Percentiles rank a stretch among this genome's conserved stretches.
Evolutionary conservation across 2,329 filamentous ascomycete genomes (phyloP).

Genomic region (Monosporascus sp.): DNA sequence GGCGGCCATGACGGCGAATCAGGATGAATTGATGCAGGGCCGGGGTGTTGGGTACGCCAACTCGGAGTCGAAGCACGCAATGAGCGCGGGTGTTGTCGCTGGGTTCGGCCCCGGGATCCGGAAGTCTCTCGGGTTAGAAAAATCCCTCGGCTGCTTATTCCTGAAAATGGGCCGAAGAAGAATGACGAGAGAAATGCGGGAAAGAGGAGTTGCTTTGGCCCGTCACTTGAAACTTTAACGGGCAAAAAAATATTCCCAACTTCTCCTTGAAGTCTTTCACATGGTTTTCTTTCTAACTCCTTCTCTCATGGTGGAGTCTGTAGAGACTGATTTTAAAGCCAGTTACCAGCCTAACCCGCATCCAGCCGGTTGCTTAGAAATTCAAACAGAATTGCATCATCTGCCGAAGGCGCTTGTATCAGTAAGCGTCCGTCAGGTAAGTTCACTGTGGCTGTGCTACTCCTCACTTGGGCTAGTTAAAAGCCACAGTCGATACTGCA

Average conservation of each 20-base stretch:
- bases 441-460: not conserved
- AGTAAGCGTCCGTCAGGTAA: not conserved
- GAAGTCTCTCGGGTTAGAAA: not conserved
- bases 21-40: constrained; percentile 2
- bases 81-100: not conserved
- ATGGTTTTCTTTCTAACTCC: not conserved
- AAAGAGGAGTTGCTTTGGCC: no score
- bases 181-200: no score
- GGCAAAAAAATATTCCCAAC: not conserved
- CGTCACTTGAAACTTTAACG: no score
- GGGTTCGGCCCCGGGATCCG: not conserved
- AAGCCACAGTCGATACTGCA: no score
- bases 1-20: constrained; percentile 14
- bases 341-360: not conserved
- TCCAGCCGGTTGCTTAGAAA: not conserved
- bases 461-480: not conserved
- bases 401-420: not conserved
- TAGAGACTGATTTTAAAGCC: not conserved
- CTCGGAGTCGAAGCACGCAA: not conserved
- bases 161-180: no score
- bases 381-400: not conserved
- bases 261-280: not conserved
- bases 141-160: not conserved
- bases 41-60: not conserved
- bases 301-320: not conserved